Conservation (phyloP, 139 green algal species). For the Coelastrella sp. region DNA sequence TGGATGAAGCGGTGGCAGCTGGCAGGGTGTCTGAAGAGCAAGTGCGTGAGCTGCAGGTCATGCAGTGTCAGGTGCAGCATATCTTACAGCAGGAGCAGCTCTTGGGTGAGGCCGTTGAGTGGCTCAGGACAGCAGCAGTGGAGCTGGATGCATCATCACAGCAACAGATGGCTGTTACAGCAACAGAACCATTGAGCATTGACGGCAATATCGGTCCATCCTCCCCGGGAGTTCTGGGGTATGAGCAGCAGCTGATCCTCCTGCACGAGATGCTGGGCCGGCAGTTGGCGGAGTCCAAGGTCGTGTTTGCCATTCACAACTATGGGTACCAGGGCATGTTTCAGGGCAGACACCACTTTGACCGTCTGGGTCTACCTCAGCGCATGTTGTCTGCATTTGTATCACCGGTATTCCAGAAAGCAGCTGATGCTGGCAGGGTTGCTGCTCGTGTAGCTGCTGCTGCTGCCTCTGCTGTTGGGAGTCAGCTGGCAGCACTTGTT, state of each 20-base stretch:
- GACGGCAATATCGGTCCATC: too few relatives aligned
- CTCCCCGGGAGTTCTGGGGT: too few relatives aligned
- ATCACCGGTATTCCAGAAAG: background rate
- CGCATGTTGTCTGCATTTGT: conserved; percentile 22
- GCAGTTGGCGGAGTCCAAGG: conserved; percentile 49
- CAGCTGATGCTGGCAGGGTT: background rate
- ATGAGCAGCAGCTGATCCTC: background rate
- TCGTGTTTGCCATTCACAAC: conserved; percentile 73
- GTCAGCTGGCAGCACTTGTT: conserved; percentile 37
- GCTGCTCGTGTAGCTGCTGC: background rate
- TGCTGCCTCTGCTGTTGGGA: conserved; percentile 13
- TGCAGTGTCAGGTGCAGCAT: conserved; percentile 37
- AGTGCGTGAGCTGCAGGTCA: conserved; percentile 1
- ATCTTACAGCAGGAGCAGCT: conserved; percentile 34
- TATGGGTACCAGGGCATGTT: conserved; percentile 58
- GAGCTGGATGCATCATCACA: too few relatives aligned
- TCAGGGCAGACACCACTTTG: background rate
- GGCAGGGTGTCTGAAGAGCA: background rate
- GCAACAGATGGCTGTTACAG: too few relatives aligned
- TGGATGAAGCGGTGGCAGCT: conserved; percentile 7
- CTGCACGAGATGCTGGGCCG: conserved; percentile 48
- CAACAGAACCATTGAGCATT: too few relatives aligned
- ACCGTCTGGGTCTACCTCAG: conserved; percentile 30
- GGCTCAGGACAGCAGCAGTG: conserved; percentile 20
- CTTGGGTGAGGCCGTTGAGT: conserved; percentile 13